A percentile compares a stretch with the other conserved stretches of the same genome.
Evolutionary conservation across 192 early-diverging fungal species (phyloP).

Genomic region (Ambispora gerdemannii): DNA sequence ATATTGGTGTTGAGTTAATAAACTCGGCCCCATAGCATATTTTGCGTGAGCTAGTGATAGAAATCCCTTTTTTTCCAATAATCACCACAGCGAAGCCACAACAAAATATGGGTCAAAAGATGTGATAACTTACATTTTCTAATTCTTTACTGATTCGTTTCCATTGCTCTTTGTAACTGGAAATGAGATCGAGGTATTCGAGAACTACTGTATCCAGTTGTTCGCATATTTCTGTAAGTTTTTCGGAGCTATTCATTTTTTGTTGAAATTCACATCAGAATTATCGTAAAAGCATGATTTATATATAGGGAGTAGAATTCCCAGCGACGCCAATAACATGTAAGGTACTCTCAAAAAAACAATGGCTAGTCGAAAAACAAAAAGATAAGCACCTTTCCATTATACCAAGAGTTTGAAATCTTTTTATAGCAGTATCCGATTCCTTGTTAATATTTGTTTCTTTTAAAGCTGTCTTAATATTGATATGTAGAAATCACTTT

Average conservation of each 20-base stretch:
- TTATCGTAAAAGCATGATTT: too few relatives aligned
- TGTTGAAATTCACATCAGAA: too few relatives aligned
- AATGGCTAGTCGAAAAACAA: too few relatives aligned
- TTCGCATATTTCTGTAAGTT: constrained; percentile 22
- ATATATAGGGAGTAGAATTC: too few relatives aligned
- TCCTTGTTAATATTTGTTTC: too few relatives aligned
- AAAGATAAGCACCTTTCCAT: too few relatives aligned
- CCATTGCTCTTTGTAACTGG: constrained; percentile 32
- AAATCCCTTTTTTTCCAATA: constrained; percentile 33
- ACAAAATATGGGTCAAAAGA: neutral
- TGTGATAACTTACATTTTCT: constrained; percentile 28
- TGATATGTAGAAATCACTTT: too few relatives aligned
- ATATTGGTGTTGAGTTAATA: constrained; percentile 36
- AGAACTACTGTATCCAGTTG: constrained; percentile 27
- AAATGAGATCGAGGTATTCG: constrained; percentile 27
- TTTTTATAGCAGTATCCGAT: too few relatives aligned
- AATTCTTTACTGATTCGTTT: constrained; percentile 22
- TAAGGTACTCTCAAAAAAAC: too few relatives aligned
- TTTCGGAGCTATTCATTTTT: neutral
- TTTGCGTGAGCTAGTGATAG: constrained; percentile 45
- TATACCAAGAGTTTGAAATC: too few relatives aligned
- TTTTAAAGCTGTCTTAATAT: too few relatives aligned
- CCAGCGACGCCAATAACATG: too few relatives aligned
- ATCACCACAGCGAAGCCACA: neutral
- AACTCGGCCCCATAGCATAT: constrained; percentile 44